Conservation (phyloP, 768 basidiomycete genomes). For the Hypholoma fasciculare region DNA sequence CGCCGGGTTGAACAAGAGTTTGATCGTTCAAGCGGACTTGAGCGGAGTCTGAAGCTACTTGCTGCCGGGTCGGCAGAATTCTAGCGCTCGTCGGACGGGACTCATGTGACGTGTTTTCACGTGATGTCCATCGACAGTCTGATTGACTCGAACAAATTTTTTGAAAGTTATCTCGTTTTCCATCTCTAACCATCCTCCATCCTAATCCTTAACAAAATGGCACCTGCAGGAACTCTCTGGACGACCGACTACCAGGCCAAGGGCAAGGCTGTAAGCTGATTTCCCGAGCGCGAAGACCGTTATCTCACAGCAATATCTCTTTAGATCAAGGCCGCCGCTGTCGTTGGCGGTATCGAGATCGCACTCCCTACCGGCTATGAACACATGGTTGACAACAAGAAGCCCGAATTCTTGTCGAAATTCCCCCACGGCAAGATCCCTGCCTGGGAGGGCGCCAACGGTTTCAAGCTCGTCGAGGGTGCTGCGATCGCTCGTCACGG, state of each 20-base stretch:
- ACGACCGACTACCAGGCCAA: conserved; percentile 39
- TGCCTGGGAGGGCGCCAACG: conserved; percentile 73
- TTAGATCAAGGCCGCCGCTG: conserved; percentile 58
- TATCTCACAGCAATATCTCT: background rate
- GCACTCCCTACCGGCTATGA: conserved; percentile 53
- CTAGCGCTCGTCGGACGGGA: background rate
- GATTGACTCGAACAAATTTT: background rate
- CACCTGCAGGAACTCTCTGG: conserved; percentile 67
- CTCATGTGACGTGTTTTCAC: conserved; percentile 2
- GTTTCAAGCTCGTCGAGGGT: conserved; percentile 78
- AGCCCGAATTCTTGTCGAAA: conserved; percentile 68
- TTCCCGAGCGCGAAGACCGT: background rate
- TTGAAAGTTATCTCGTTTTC: conserved; percentile 15
- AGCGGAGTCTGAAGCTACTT: too few species aligned
- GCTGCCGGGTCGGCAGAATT: too few species aligned
- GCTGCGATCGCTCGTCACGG: conserved; percentile 84
- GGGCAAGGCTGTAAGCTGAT: conserved; percentile 52
- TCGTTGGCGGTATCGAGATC: conserved; percentile 57
- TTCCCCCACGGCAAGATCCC: conserved; percentile 88
- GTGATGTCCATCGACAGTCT: conserved; percentile 1
- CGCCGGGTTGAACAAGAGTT: too few species aligned
- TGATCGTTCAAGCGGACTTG: too few species aligned
- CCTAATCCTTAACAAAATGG: conserved; percentile 37
- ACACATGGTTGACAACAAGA: conserved; percentile 67
- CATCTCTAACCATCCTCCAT: conserved; percentile 9